Percentiles rank a stretch among this genome's conserved stretches.
Evolutionary conservation across 345 rosid genomes (phyloP).

Genomic region (Citrus australasica): DNA sequence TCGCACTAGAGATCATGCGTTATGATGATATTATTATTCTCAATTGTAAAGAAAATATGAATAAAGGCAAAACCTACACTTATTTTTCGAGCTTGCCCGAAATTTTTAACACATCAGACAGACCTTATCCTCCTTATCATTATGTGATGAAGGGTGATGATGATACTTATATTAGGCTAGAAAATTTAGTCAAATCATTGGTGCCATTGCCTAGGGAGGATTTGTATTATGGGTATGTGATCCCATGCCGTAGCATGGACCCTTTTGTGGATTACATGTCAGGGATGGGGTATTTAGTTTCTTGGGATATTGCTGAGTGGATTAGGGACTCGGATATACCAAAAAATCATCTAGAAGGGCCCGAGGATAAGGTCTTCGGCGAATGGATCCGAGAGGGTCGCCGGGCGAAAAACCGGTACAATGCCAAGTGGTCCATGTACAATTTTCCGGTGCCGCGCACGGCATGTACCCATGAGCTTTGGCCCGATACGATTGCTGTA

Average conservation of each 20-base stretch:
- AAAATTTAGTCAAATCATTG: constrained; percentile 51
- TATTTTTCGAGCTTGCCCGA: constrained; percentile 76
- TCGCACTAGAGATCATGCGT: constrained; percentile 88
- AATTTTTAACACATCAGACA: constrained; percentile 34
- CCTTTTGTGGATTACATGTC: constrained; percentile 90
- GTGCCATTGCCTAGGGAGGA: constrained; percentile 70
- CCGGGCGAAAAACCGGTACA: constrained; percentile 57
- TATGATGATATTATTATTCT: constrained; percentile 77
- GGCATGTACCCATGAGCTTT: constrained; percentile 67
- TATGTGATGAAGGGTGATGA: constrained; percentile 86
- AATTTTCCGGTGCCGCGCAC: constrained; percentile 62
- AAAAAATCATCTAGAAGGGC: constrained; percentile 62
- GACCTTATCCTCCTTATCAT: constrained; percentile 67
- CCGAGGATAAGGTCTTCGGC: constrained; percentile 70
- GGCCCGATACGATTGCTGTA: constrained; percentile 75
- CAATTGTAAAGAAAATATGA: constrained; percentile 80
- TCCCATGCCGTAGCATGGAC: constrained; percentile 85
- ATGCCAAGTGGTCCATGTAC: constrained; percentile 90
- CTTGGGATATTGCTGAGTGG: constrained; percentile 93
- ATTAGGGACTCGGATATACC: constrained; percentile 70
- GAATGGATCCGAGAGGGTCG: constrained; percentile 73
- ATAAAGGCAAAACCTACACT: constrained; percentile 81
- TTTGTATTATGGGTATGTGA: constrained; percentile 77
- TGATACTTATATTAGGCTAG: constrained; percentile 59
- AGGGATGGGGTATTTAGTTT: constrained; percentile 83